Percentiles rank a stretch among this genome's conserved stretches.
These are phyloP conservation scores for Rhypophila decipiens DNA, from an alignment of 495 filamentous ascomycete genomes.

Conservation along the genomic window DNA sequence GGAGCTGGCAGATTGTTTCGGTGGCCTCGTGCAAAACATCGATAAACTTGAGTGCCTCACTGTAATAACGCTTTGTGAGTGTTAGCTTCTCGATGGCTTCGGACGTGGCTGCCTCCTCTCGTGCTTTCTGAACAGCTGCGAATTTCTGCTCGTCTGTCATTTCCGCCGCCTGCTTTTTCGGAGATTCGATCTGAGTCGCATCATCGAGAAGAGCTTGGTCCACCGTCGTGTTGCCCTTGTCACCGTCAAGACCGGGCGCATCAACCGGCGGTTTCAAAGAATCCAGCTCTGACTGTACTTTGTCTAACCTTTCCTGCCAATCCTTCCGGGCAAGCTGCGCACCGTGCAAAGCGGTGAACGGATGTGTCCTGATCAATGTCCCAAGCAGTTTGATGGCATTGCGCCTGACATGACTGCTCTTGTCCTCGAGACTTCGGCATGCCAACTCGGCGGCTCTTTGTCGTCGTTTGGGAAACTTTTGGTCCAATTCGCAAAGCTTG, in stretches of 20 bases:
- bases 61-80: conserved; percentile 81
- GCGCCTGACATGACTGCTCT: conserved; percentile 92
- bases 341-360: conserved; percentile 87
- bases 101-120: conserved; percentile 60
- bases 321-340: conserved; percentile 77
- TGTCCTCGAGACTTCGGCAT: conserved; percentile 85
- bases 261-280: conserved; percentile 71
- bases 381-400: conserved; percentile 92
- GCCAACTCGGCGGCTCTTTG: conserved; percentile 82
- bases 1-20: conserved; percentile 69
- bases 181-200: conserved; percentile 70
- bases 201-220: conserved; percentile 82
- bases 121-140: conserved; percentile 58
- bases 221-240: conserved; percentile 51
- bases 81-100: conserved; percentile 81
- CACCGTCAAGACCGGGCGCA: conserved; percentile 64
- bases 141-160: conserved; percentile 53
- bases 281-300: conserved; percentile 74
- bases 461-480: conserved; percentile 88
- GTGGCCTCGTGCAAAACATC: conserved; percentile 84
- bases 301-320: conserved; percentile 73
- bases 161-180: conserved; percentile 47
- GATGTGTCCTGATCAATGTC: conserved; percentile 83
- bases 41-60: conserved; percentile 88
- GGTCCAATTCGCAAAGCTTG: conserved; percentile 84